Conservation (phyloP, 2,329 filamentous ascomycete genomes). For the Colletotrichum plurivorum region DNA sequence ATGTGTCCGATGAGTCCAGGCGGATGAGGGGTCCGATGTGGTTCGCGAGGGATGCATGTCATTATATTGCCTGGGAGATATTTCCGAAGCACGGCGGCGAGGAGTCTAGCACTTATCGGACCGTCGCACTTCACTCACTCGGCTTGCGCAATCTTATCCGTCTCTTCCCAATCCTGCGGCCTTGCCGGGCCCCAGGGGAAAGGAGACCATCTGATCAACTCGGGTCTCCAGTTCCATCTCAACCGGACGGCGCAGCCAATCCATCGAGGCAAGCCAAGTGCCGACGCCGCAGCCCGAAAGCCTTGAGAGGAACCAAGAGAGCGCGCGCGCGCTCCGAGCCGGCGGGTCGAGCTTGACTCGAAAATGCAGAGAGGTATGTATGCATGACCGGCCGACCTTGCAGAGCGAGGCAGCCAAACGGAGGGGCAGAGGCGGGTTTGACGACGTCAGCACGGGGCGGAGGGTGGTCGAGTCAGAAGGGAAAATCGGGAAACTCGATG, state of each 20-base stretch:
- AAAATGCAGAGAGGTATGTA: background rate
- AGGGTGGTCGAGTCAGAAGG: slow-evolving; percentile 27
- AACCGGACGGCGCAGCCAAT: slow-evolving; percentile 7
- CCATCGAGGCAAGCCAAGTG: slow-evolving; percentile 13
- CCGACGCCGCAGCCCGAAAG: slow-evolving; percentile 15
- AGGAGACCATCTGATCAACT: too few species aligned
- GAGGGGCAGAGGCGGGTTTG: background rate
- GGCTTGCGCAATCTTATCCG: too few species aligned
- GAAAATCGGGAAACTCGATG: slow-evolving; percentile 5
- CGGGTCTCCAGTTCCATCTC: background rate
- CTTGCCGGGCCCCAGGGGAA: background rate
- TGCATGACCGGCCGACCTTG: slow-evolving; percentile 30
- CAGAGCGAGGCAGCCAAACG: slow-evolving; percentile 11
- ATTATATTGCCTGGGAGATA: slow-evolving; percentile 9
- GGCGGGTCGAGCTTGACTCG: slow-evolving; percentile 24
- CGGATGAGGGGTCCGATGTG: background rate
- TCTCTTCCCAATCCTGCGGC: too few species aligned
- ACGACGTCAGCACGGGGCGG: slow-evolving; percentile 13
- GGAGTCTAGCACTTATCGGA: background rate
- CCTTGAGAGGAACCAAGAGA: background rate
- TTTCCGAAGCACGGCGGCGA: too few species aligned
- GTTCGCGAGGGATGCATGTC: slow-evolving; percentile 30
- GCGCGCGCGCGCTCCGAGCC: slow-evolving; percentile 12
- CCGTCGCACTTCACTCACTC: background rate
- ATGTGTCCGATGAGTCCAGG: background rate